These are phyloP conservation scores for Chlamydomonas applanata DNA, from an alignment of 139 green algal species.

Conservation along the genomic window DNA sequence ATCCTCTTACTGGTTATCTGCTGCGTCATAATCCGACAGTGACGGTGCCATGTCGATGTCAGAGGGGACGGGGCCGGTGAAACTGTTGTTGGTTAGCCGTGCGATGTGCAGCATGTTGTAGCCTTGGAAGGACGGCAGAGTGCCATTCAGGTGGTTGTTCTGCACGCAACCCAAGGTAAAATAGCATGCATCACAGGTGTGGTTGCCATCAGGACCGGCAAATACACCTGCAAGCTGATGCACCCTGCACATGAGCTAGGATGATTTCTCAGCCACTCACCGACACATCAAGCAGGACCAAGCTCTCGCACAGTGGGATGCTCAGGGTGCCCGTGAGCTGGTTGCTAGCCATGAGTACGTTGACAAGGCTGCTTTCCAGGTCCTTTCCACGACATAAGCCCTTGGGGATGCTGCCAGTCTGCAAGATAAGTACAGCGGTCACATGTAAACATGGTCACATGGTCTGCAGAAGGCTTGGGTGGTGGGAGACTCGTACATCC, in stretches of 20 bases:
- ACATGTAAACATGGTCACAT: too few species aligned
- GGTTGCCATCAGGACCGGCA: too few species aligned
- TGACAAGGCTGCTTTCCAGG: background rate
- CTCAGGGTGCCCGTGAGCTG: background rate
- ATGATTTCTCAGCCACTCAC: background rate
- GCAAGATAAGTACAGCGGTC: background rate
- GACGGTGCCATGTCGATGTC: background rate
- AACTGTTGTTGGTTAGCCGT: slow-evolving; percentile 38
- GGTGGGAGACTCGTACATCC: too few species aligned
- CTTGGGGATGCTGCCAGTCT: slow-evolving; percentile 4
- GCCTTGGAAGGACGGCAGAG: slow-evolving; percentile 4
- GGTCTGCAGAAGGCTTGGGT: too few species aligned
- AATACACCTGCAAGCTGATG: background rate
- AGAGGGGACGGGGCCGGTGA: slow-evolving; percentile 18
- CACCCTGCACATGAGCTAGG: background rate
- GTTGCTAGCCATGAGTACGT: slow-evolving; percentile 24
- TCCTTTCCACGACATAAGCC: slow-evolving; percentile 9
- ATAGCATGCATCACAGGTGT: background rate
- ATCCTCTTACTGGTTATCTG: slow-evolving; percentile 24
- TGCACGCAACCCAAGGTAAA: background rate
- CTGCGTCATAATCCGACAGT: slow-evolving; percentile 16
- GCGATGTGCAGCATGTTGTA: slow-evolving; percentile 32
- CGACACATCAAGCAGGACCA: slow-evolving; percentile 14
- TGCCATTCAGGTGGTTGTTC: slow-evolving; percentile 20
- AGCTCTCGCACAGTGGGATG: background rate